phyloP scores from a whole-genome alignment of 768 basidiomycete genomes.

The Macrolepiota dolichaula region DNA sequence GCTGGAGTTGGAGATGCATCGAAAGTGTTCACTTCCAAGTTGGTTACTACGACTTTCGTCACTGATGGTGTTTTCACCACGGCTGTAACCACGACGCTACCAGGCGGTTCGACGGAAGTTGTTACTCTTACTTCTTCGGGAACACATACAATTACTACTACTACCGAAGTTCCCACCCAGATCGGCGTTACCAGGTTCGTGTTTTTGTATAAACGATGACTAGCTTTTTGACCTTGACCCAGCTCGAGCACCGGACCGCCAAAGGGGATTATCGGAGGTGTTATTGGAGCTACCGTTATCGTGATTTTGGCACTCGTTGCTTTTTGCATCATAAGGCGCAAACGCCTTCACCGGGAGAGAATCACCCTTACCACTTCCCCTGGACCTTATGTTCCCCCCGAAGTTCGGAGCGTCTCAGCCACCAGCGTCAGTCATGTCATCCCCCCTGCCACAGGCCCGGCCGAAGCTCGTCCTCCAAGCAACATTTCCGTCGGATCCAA shows the following conservation, averaged over 20 bases:
- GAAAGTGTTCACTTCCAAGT: neutral
- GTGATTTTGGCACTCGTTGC: slow-evolving; percentile 5
- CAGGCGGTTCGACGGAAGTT: neutral
- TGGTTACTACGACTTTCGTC: neutral
- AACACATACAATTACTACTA: neutral
- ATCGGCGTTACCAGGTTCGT: neutral
- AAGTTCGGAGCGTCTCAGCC: neutral
- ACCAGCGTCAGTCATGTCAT: neutral
- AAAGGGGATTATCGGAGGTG: slow-evolving; percentile 2
- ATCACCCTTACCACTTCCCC: neutral
- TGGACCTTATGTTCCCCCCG: neutral
- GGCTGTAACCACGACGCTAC: neutral
- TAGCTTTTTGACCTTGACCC: neutral
- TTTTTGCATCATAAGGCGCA: slow-evolving; percentile 7
- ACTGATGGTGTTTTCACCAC: neutral
- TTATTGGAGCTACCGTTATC: slow-evolving; percentile 3
- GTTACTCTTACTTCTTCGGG: neutral
- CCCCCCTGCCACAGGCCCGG: neutral
- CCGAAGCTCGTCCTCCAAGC: neutral
- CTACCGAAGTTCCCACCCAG: neutral
- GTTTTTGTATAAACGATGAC: too few relatives aligned
- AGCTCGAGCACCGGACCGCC: neutral
- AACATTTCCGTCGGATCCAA: neutral
- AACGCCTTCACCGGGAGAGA: neutral
- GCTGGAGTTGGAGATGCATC: neutral